phyloP scores from a whole-genome alignment of 2,329 filamentous ascomycete genomes.

The Talaromyces atroroseus region DNA sequence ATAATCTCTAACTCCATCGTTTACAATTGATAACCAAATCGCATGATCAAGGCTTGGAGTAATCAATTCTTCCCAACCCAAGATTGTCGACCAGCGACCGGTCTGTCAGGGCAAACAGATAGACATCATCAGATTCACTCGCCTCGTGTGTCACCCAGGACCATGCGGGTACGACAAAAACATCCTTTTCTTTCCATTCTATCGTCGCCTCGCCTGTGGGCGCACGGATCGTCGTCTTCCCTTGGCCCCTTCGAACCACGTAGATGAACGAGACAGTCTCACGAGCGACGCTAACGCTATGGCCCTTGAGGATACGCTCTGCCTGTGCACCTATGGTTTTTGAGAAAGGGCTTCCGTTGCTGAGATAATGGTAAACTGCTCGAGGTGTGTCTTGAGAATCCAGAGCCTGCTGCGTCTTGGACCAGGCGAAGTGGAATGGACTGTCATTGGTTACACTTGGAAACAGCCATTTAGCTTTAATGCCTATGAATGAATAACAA shows the following conservation, averaged over 20 bases:
- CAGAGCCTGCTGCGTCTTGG: background rate
- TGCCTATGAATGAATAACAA: background rate
- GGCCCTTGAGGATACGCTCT: background rate
- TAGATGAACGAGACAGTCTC: background rate
- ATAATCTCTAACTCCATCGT: too few species aligned
- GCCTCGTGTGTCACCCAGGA: background rate
- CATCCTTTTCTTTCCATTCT: background rate
- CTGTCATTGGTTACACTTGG: background rate
- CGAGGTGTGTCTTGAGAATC: background rate
- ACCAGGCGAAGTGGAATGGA: background rate
- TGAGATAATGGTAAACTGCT: background rate
- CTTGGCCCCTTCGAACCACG: background rate
- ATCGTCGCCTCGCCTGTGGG: background rate
- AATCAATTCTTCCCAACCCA: background rate
- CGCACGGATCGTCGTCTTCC: background rate
- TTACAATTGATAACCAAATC: background rate
- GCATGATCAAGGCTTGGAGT: background rate
- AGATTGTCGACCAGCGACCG: background rate
- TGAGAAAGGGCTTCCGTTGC: background rate
- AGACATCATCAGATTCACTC: background rate
- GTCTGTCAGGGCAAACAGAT: background rate
- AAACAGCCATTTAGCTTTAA: background rate
- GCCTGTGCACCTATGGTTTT: background rate
- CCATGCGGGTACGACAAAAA: background rate
- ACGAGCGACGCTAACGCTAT: background rate